Conservation (phyloP, 2,329 filamentous ascomycete species). For the Ceratocystis destructans region DNA sequence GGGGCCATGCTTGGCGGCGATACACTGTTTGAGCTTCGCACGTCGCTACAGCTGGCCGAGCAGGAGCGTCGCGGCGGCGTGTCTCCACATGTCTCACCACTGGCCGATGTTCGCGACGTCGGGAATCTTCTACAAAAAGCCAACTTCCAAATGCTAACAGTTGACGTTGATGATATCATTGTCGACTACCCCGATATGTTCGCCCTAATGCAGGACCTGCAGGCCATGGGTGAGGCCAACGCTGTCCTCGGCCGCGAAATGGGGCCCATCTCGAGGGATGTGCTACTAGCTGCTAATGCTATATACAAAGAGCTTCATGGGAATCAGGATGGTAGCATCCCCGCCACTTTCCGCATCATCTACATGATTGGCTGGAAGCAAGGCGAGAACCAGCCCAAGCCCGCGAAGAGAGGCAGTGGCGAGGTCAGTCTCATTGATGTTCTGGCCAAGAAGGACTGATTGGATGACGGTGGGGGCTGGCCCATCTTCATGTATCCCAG, state of each 20-base stretch:
- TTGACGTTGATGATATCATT: constrained; percentile 93
- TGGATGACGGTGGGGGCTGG: neutral
- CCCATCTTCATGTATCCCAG: neutral
- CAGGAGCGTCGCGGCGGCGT: constrained; percentile 84
- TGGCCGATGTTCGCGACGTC: constrained; percentile 84
- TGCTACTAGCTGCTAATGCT: constrained; percentile 71
- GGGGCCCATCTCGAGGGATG: constrained; percentile 64
- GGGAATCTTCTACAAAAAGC: constrained; percentile 75
- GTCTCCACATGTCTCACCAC: constrained; percentile 74
- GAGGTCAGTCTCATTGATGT: constrained; percentile 82
- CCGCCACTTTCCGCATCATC: constrained; percentile 87
- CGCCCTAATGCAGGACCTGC: constrained; percentile 81
- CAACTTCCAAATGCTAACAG: constrained; percentile 89
- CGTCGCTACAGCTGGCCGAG: constrained; percentile 83
- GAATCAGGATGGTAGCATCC: constrained; percentile 60
- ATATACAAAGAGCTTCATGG: constrained; percentile 84
- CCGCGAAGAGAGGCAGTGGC: constrained; percentile 69
- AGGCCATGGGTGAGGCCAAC: constrained; percentile 92
- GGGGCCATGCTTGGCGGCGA: constrained; percentile 96
- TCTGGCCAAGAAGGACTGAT: constrained; percentile 25
- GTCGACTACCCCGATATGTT: constrained; percentile 88
- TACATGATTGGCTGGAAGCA: constrained; percentile 99
- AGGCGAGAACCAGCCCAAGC: constrained; percentile 61
- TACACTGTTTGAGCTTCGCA: constrained; percentile 82
- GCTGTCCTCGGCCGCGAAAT: constrained; percentile 75